Conservation (phyloP, 2,329 filamentous ascomycete species). For the Calonectria fujianensis region DNA sequence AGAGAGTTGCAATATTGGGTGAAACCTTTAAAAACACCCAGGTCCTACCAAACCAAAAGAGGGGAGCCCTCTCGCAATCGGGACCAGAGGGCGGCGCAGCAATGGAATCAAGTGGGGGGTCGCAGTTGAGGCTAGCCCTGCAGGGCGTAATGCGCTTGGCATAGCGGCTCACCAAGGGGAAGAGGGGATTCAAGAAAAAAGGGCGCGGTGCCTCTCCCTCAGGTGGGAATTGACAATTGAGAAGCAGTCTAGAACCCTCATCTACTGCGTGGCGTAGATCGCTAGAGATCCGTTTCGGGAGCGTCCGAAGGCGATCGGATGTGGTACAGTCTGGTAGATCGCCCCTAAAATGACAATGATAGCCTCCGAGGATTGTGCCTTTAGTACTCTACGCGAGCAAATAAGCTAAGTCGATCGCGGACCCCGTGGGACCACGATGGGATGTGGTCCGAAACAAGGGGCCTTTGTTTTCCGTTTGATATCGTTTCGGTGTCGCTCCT, state of each 20-base stretch:
- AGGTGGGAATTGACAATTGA: background rate
- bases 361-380: slow-evolving; percentile 3
- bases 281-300: slow-evolving; percentile 41
- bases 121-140: slow-evolving; percentile 20
- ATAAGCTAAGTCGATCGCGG: slow-evolving; percentile 15
- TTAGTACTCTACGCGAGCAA: slow-evolving; percentile 4
- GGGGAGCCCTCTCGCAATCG: background rate
- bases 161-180: slow-evolving; percentile 13
- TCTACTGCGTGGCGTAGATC: background rate
- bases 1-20: slow-evolving; percentile 12
- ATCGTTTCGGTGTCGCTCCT: background rate
- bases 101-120: slow-evolving; percentile 19
- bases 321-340: slow-evolving; percentile 22
- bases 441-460: slow-evolving; percentile 16
- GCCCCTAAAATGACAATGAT: slow-evolving; percentile 16
- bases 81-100: slow-evolving; percentile 15
- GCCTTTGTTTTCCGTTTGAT: background rate
- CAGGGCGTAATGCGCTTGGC: slow-evolving; percentile 26
- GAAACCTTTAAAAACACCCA: slow-evolving; percentile 7
- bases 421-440: slow-evolving; percentile 20
- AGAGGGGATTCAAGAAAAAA: slow-evolving; percentile 7
- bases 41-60: background rate
- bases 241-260: slow-evolving; percentile 18
- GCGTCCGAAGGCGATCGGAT: slow-evolving; percentile 34
- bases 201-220: slow-evolving; percentile 11